Base-by-base conservation (phyloP, 306 rosid genomes). In the Comarum palustre region DNA sequence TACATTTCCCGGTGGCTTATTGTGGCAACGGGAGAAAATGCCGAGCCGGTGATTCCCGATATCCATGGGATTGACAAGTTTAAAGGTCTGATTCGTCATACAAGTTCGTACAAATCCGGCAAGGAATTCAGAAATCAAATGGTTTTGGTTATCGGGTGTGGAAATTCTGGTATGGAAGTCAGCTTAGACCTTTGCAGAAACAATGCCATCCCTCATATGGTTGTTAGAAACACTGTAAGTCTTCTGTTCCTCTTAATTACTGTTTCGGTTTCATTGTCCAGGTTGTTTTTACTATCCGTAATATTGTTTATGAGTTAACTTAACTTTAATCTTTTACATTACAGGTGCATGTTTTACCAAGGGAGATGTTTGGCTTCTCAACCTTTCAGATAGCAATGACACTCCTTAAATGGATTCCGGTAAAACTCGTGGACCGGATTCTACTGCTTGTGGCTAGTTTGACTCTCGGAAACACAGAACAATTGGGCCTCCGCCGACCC, bases 111-210 rank as follows among this genome's bases (percentile, higher is more conserved):
- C 20, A 92, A 86, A 48, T 84, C 96, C 59, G 97, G 96, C 29
- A 73, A 72, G 3, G 81, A 68, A 1, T 90, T 88, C 16, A 81
- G 32, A 34, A 86, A 82, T 81, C 75, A 84, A 41, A 87, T 55
- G 77, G 97, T 95, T 73, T 60, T 95, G 70, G 97, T 95, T 2
- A 61, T 95, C 68, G 99, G 99, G 1, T 95, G 97, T 71, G 99
- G 99, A 10, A 95, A 95, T 83, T 91, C 99, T n/a, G 99, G 99
- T 25, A 95, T 95, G 99, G 99, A 95, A 88, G 93, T 90, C 75
- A 88, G 99, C 84, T 85, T 95, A 73, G 99, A 95, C 66, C 97
- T 95, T 54, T 88, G 92, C 29, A 83, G 96, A 39, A 47, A 90
- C 87, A 86, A 87, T 83, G 99, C 99, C 2, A 27, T 69, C 0